Conservation (phyloP, 1,284 basidiomycete species). For the Fomitiporia mediterranea region DNA sequence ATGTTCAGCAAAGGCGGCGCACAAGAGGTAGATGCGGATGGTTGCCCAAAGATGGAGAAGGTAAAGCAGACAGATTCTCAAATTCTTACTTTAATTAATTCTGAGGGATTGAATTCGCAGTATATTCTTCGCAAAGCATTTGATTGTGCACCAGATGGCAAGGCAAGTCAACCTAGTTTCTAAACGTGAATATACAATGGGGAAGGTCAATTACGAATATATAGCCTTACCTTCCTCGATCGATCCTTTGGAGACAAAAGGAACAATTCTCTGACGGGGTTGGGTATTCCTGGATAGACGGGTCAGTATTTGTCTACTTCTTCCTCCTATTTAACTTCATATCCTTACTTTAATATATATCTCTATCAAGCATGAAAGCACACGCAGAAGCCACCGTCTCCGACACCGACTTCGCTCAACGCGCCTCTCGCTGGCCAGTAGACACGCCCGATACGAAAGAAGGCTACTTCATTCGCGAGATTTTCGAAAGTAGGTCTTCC, state of each 20-base stretch:
- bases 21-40: conserved; percentile 81
- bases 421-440: conserved; percentile 72
- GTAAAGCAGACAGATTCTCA: conserved; percentile 32
- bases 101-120: conserved; percentile 42
- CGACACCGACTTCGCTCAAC: conserved; percentile 78
- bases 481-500: conserved; percentile 72
- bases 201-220: no score
- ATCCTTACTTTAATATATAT: neutral
- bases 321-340: neutral
- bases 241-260: conserved; percentile 98
- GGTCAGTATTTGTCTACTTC: conserved; percentile 42
- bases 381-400: conserved; percentile 74
- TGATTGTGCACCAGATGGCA: conserved; percentile 82
- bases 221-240: conserved; percentile 91
- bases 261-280: conserved; percentile 99
- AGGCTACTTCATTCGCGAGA: conserved; percentile 91
- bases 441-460: conserved; percentile 97
- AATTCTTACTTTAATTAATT: neutral
- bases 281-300: conserved; percentile 99
- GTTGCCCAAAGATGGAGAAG: conserved; percentile 91
- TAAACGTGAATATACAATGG: no score
- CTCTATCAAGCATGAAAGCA: conserved; percentile 72
- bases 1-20: conserved; percentile 82
- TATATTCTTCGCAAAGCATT: conserved; percentile 98
- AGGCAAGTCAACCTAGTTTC: conserved; percentile 43